These are phyloP conservation scores for Candida berthetii DNA, from an alignment of 805 yeast species.

Conservation along the genomic window DNA sequence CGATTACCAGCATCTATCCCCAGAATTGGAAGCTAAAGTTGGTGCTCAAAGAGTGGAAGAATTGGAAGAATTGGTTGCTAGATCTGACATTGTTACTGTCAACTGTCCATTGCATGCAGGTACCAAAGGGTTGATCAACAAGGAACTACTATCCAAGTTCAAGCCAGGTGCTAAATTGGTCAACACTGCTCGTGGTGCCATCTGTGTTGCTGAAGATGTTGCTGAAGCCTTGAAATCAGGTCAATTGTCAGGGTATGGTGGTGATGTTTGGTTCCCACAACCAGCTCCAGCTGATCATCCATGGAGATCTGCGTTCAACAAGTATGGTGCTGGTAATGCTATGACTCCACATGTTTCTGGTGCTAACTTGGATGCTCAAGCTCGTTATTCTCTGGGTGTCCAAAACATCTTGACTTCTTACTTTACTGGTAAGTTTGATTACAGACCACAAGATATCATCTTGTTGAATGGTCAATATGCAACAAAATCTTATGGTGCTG, in stretches of 20 bases:
- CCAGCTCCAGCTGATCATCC: conserved; percentile 77
- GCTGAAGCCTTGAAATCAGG: conserved; percentile 69
- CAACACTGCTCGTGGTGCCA: conserved; percentile 81
- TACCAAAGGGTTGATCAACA: conserved; percentile 62
- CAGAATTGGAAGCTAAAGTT: conserved; percentile 50
- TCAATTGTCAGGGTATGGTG: conserved; percentile 73
- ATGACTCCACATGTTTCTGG: conserved; percentile 84
- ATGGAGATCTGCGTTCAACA: conserved; percentile 66
- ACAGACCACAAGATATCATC: conserved; percentile 72
- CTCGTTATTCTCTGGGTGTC: conserved; percentile 65
- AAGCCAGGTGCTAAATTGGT: conserved; percentile 70
- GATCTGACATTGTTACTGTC: conserved; percentile 69
- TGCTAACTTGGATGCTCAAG: conserved; percentile 75
- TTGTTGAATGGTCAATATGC: conserved; percentile 67
- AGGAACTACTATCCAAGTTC: conserved; percentile 58
- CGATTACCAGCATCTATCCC: conserved; percentile 67
- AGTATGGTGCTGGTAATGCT: conserved; percentile 71
- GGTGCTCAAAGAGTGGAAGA: conserved; percentile 54
- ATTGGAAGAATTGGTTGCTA: conserved; percentile 58
- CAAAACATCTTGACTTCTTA: conserved; percentile 58
- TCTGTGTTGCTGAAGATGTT: conserved; percentile 65
- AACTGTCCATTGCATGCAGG: conserved; percentile 74
- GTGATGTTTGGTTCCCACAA: conserved; percentile 84
- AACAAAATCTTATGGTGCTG: conserved; percentile 64
- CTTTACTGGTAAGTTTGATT: conserved; percentile 56